Evolutionary conservation across 1,284 basidiomycete genomes (phyloP).

Genomic region (Exobasidium cylindrosporum): DNA sequence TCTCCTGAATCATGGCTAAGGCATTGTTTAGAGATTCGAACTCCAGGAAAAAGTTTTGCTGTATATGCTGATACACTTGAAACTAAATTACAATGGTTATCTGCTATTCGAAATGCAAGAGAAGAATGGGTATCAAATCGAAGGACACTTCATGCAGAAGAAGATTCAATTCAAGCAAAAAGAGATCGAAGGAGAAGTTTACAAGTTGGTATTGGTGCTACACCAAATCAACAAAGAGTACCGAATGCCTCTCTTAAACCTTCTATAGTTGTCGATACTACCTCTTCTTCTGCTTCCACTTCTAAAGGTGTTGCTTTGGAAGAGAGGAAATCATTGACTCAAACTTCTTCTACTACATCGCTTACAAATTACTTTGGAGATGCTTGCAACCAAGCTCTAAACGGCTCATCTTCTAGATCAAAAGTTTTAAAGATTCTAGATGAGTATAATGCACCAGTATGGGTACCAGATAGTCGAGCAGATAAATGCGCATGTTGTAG

Average conservation of each 20-base stretch:
- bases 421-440: conserved; percentile 63
- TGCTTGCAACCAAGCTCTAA: background rate
- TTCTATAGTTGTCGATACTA: background rate
- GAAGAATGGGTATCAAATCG: conserved; percentile 43
- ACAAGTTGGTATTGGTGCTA: conserved; percentile 19
- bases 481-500: conserved; percentile 79
- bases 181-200: conserved; percentile 27
- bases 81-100: conserved; percentile 42
- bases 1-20: background rate
- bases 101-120: conserved; percentile 46
- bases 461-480: conserved; percentile 82
- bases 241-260: conserved; percentile 4
- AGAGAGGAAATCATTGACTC: background rate
- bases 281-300: conserved; percentile 7
- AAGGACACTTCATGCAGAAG: conserved; percentile 42
- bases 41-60: conserved; percentile 53
- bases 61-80: conserved; percentile 43
- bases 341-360: conserved; percentile 8
- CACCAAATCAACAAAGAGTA: conserved; percentile 16
- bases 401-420: background rate
- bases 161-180: conserved; percentile 44
- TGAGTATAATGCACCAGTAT: conserved; percentile 84
- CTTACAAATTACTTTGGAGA: conserved; percentile 14
- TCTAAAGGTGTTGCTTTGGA: conserved; percentile 2
- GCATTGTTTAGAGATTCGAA: conserved; percentile 44